Evolutionary conservation across 768 basidiomycete genomes (phyloP).

Genomic region (Crucibulum laeve): DNA sequence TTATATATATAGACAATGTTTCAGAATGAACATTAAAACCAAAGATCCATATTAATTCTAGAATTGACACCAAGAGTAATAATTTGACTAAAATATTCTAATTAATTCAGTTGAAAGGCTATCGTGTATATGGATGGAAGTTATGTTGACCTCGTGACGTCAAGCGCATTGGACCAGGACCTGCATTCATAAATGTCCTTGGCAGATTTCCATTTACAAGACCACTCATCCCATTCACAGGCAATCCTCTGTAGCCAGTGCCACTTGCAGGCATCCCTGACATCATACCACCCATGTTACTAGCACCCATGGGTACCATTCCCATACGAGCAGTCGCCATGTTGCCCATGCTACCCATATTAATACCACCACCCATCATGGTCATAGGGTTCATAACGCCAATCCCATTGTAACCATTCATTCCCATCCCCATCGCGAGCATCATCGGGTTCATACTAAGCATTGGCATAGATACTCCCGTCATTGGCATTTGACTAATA

Average conservation of each 20-base stretch:
- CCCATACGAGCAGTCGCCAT: constrained; percentile 31
- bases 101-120: too few species aligned
- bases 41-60: too few species aligned
- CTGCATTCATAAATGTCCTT: constrained; percentile 33
- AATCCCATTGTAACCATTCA: constrained; percentile 17
- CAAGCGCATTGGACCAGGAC: constrained; percentile 44
- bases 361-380: constrained; percentile 23
- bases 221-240: constrained; percentile 16
- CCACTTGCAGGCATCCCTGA: constrained; percentile 11
- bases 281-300: constrained; percentile 14
- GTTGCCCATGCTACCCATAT: constrained; percentile 28
- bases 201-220: constrained; percentile 3
- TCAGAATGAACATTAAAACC: too few species aligned
- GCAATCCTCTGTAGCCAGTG: constrained; percentile 6
- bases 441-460: constrained; percentile 47
- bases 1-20: too few species aligned
- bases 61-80: too few species aligned
- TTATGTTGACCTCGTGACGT: constrained; percentile 51
- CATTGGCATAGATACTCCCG: constrained; percentile 29
- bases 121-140: constrained; percentile 66
- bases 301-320: constrained; percentile 28
- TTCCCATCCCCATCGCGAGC: constrained; percentile 45
- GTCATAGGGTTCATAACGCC: constrained; percentile 16
- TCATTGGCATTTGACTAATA: constrained; percentile 42
- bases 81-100: too few species aligned